Evolutionary conservation across 2,329 filamentous ascomycete species (phyloP).

Genomic region (Aspergillus fischeri): DNA sequence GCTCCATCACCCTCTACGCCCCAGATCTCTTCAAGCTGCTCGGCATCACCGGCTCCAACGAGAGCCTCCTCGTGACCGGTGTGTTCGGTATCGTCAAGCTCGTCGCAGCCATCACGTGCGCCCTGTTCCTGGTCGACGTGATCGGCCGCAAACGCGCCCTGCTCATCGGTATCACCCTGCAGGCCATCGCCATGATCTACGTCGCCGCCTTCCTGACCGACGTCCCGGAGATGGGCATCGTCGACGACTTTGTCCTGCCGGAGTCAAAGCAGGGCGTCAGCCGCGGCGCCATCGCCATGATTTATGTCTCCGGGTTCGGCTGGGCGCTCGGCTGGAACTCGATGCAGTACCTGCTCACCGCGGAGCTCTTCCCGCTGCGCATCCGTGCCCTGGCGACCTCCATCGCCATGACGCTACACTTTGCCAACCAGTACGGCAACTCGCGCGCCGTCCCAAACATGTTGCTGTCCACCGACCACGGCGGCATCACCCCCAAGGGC

Average conservation of each 20-base stretch:
- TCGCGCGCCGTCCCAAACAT: conserved; percentile 70
- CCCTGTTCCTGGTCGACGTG: conserved; percentile 73
- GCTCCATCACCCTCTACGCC: conserved; percentile 72
- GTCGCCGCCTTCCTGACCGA: conserved; percentile 59
- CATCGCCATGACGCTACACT: conserved; percentile 73
- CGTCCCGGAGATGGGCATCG: conserved; percentile 54
- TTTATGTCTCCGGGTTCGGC: conserved; percentile 64
- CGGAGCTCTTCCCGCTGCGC: conserved; percentile 71
- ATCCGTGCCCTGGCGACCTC: conserved; percentile 68
- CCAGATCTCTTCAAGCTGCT: conserved; percentile 69
- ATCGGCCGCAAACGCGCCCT: conserved; percentile 69
- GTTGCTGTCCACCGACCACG: conserved; percentile 49
- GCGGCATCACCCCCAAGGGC: conserved; percentile 53
- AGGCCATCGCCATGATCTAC: conserved; percentile 60
- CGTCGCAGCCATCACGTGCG: conserved; percentile 61
- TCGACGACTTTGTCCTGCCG: conserved; percentile 48
- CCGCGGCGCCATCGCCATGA: conserved; percentile 64
- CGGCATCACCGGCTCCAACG: conserved; percentile 63
- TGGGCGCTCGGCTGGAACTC: conserved; percentile 72
- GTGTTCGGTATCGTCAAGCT: conserved; percentile 76
- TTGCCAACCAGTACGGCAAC: conserved; percentile 75
- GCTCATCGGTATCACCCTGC: conserved; percentile 57
- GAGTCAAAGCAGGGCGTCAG: conserved; percentile 52
- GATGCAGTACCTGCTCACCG: conserved; percentile 74
- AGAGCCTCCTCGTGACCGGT: conserved; percentile 68